These are phyloP conservation scores for Morella rubra DNA, from an alignment of 306 rosid species.

Conservation along the genomic window DNA sequence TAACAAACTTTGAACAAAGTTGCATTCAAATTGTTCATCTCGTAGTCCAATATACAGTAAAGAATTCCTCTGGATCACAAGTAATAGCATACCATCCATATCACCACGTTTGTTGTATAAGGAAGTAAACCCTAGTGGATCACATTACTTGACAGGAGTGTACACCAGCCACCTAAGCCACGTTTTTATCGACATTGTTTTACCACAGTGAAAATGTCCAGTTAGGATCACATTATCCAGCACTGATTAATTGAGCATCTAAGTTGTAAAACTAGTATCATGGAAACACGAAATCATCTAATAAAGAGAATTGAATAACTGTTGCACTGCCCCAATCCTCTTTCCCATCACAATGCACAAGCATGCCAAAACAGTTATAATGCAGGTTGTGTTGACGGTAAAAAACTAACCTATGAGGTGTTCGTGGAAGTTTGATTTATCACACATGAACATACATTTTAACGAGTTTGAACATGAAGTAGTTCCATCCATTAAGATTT, in stretches of 20 bases:
- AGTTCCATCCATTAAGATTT: slow-evolving; percentile 9
- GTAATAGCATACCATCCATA: too few relatives aligned
- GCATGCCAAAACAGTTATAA: not conserved
- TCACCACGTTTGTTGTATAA: too few relatives aligned
- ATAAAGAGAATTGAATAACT: not conserved
- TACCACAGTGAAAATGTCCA: not conserved
- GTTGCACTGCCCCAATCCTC: not conserved
- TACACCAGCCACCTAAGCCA: too few relatives aligned
- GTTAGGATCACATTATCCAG: not conserved
- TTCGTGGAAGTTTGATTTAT: not conserved
- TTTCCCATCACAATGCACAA: not conserved
- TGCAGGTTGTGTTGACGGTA: not conserved
- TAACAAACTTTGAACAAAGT: too few relatives aligned
- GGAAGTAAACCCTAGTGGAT: too few relatives aligned
- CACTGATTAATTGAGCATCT: not conserved
- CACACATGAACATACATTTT: not conserved
- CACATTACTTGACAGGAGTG: too few relatives aligned
- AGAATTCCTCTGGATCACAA: slow-evolving; percentile 58
- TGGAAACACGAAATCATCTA: not conserved
- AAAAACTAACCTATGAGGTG: slow-evolving; percentile 3
- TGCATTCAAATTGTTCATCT: slow-evolving; percentile 69
- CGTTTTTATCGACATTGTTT: not conserved
- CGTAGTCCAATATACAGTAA: slow-evolving; percentile 56
- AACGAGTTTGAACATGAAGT: not conserved
- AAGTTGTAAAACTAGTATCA: not conserved